Base-by-base conservation (phyloP, 306 rosid genomes). In the Trifolium repens region DNA sequence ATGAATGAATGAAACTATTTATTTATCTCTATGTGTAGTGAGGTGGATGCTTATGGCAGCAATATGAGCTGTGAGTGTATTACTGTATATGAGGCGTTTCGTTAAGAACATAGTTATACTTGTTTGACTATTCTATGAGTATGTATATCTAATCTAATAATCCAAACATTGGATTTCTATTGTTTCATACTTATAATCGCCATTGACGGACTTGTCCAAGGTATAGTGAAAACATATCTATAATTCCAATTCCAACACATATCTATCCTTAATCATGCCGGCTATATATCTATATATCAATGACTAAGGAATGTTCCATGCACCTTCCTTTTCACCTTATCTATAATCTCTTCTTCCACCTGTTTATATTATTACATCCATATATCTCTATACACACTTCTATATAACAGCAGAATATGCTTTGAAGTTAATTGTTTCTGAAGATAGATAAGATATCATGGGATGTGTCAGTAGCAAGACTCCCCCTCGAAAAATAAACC, bases 391-490 rank as follows among this genome's bases (percentile, higher is more conserved):
- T 42, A 42, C 3, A 9, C 9, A 42, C 47, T 4, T 47, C 24
- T 27, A 15, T 46, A 22, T 54, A 19, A 4, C 2, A 27, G 40
- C 7, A 67, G 59, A 68, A 53, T 53, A 71, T 71, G 24, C 64
- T 67, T 35, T 2, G 43, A 39, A 52, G 19, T 64, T 54, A 46
- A 83, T 77, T 75, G 32, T 65, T 40, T 64, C 75, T 77, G 73
- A 80, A 80, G 1, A 2, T 42, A 72, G 67, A 66, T 74, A 79
- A 27, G 13, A 63, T 26, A 57, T 40, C 52, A 89, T 93, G 97
- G 97, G 98, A n/a, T 91, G 98, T 69, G 78, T 76, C 11, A 84
- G 43, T 64, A 42, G 78, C 15, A 93, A 58, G 59, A 75, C 54
- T 81, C 50, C 69, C 16, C 6, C 54, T 39, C 40, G 44, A 69